Percentiles rank a stretch among this genome's conserved stretches.
These are phyloP conservation scores for Corrigiola litoralis DNA, from an alignment of 179 eudicot genomes.

Conservation along the genomic window DNA sequence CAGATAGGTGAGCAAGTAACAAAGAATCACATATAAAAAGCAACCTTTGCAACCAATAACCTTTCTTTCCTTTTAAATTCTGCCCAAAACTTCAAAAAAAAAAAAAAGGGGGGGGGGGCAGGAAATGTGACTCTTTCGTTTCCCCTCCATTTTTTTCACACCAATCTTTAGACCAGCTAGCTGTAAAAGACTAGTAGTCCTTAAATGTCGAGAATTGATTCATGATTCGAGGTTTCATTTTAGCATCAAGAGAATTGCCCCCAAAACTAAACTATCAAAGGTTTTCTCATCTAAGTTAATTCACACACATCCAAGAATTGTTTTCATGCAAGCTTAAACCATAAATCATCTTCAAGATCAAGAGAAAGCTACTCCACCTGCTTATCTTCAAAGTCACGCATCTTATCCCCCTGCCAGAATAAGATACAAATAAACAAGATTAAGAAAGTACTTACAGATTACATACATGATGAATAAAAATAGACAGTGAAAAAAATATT, in stretches of 20 bases:
- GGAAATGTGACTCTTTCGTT: too few relatives aligned
- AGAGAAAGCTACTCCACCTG: slow-evolving; percentile 43
- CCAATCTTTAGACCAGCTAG: background rate
- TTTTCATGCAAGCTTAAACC: background rate
- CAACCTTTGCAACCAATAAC: too few relatives aligned
- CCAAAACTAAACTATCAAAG: background rate
- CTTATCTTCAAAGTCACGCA: slow-evolving; percentile 53
- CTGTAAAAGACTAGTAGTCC: background rate
- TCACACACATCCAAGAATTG: background rate
- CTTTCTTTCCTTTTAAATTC: background rate
- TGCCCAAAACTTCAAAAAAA: too few relatives aligned
- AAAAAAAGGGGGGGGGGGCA: too few relatives aligned
- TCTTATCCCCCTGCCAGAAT: slow-evolving; percentile 61
- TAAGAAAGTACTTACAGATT: background rate
- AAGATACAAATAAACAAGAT: background rate
- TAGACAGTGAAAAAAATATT: background rate
- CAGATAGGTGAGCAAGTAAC: background rate
- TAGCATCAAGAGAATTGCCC: background rate
- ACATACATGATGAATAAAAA: background rate
- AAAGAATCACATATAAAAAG: too few relatives aligned
- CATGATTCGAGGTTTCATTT: background rate
- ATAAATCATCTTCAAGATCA: background rate
- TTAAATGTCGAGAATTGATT: background rate
- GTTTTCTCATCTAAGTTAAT: background rate
- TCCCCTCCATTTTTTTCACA: background rate